Conservation (phyloP, 805 yeast genomes). For the Cyberlindnera maritima region DNA sequence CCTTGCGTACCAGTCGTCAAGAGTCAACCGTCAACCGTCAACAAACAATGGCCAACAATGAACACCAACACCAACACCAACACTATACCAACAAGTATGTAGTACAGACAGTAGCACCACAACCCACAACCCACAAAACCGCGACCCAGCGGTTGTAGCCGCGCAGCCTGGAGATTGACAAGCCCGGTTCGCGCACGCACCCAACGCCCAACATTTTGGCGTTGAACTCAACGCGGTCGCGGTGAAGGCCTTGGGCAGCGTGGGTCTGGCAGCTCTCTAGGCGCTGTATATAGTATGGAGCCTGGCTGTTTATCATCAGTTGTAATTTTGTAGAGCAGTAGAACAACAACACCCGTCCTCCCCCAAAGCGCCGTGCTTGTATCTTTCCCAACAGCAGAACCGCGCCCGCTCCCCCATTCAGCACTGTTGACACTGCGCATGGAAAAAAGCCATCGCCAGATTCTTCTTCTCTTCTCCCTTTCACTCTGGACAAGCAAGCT, state of each 20-base stretch:
- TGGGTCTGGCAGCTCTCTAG: neutral
- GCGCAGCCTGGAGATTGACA: too few relatives aligned
- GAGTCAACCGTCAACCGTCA: too few relatives aligned
- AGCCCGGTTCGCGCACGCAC: constrained; percentile 10
- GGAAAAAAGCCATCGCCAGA: constrained; percentile 15
- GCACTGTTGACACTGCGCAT: constrained; percentile 12
- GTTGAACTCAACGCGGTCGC: constrained; percentile 9
- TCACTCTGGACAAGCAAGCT: neutral
- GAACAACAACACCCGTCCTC: too few relatives aligned
- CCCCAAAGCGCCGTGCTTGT: neutral
- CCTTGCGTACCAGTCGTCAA: too few relatives aligned
- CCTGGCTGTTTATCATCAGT: neutral
- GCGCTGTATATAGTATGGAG: neutral
- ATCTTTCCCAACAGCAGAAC: neutral
- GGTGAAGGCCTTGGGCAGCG: neutral
- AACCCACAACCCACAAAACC: neutral
- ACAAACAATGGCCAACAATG: too few relatives aligned
- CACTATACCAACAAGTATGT: neutral
- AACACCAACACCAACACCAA: constrained; percentile 1
- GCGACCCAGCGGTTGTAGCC: too few relatives aligned
- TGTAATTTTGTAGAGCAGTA: neutral
- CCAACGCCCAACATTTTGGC: constrained; percentile 22
- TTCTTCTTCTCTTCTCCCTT: constrained; percentile 4
- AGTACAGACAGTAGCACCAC: too few relatives aligned
- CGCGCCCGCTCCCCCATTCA: neutral